Conservation (phyloP, 2,329 filamentous ascomycete species). For the Phoma herbarum region DNA sequence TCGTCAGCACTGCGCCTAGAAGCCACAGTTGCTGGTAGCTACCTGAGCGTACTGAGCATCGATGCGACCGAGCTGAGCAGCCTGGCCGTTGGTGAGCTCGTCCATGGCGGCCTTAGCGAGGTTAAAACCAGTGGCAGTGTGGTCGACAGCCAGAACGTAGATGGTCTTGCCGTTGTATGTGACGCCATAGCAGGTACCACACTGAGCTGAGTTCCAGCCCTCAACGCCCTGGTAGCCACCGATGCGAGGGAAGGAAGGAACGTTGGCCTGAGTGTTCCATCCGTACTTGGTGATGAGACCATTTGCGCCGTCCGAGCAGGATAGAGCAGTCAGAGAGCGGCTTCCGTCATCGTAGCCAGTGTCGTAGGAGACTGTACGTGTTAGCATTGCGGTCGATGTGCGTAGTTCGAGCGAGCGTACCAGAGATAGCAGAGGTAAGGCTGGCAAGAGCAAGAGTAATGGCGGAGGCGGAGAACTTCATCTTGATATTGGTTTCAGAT, state of each 20-base stretch:
- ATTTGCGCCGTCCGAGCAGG: conserved; percentile 74
- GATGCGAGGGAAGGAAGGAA: conserved; percentile 60
- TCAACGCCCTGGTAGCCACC: conserved; percentile 59
- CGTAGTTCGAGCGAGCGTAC: conserved; percentile 22
- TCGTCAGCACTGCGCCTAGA: conserved; percentile 22
- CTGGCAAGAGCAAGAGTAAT: conserved; percentile 40
- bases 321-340: conserved; percentile 64
- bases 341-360: conserved; percentile 70
- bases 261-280: conserved; percentile 60
- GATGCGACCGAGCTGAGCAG: conserved; percentile 56
- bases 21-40: conserved; percentile 47
- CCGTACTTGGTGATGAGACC: conserved; percentile 70
- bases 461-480: conserved; percentile 46
- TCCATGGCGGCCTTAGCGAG: conserved; percentile 60
- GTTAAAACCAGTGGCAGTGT: conserved; percentile 59
- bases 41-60: conserved; percentile 53
- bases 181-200: conserved; percentile 63
- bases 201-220: conserved; percentile 58
- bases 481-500: conserved; percentile 27
- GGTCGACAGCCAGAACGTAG: conserved; percentile 61
- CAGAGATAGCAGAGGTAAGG: conserved; percentile 47
- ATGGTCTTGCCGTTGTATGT: conserved; percentile 59
- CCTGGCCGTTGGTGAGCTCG: conserved; percentile 58
- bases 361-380: conserved; percentile 71
- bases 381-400: conserved; percentile 5